Percentiles rank a stretch among this genome's conserved stretches.
These are phyloP conservation scores for Pestalotiopsis sp. DNA, from an alignment of 2,329 filamentous ascomycete species.

Conservation along the genomic window DNA sequence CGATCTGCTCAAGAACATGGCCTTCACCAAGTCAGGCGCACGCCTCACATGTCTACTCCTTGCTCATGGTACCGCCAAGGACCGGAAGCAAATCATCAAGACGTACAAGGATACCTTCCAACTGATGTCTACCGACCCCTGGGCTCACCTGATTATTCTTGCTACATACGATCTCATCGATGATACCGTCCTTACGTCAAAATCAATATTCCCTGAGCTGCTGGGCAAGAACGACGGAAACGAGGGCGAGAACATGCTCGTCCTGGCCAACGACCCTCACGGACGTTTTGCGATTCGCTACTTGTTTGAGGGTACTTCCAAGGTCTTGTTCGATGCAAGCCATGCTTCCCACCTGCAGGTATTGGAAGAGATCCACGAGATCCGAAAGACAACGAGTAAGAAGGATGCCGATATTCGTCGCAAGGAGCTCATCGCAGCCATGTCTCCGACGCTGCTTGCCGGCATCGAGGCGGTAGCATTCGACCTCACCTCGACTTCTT, in stretches of 20 bases:
- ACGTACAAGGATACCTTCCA: constrained; percentile 90
- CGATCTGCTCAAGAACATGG: constrained; percentile 91
- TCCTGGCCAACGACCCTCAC: constrained; percentile 66
- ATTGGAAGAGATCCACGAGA: constrained; percentile 75
- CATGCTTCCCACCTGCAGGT: constrained; percentile 70
- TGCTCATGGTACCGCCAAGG: constrained; percentile 86
- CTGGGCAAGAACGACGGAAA: constrained; percentile 71
- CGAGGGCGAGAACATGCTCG: constrained; percentile 66
- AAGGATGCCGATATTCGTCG: constrained; percentile 81
- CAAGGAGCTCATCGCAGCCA: constrained; percentile 72
- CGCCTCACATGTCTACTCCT: constrained; percentile 80
- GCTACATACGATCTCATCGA: constrained; percentile 90
- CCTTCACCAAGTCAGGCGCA: constrained; percentile 89
- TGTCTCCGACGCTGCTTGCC: constrained; percentile 76
- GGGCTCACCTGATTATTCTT: constrained; percentile 82
- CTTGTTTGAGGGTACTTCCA: constrained; percentile 72
- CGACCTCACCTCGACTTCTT: constrained; percentile 73
- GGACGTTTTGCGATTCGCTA: constrained; percentile 75
- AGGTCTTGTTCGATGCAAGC: constrained; percentile 61
- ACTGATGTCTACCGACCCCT: constrained; percentile 77
- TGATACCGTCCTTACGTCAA: constrained; percentile 86
- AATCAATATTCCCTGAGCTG: constrained; percentile 85
- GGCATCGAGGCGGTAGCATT: constrained; percentile 71
- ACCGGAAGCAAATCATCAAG: constrained; percentile 85
- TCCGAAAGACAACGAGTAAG: constrained; percentile 85